Percentiles rank a stretch among this genome's conserved stretches.
phyloP scores from a whole-genome alignment of 148 eudicot species.

The Rhododendron ferrugineum region DNA sequence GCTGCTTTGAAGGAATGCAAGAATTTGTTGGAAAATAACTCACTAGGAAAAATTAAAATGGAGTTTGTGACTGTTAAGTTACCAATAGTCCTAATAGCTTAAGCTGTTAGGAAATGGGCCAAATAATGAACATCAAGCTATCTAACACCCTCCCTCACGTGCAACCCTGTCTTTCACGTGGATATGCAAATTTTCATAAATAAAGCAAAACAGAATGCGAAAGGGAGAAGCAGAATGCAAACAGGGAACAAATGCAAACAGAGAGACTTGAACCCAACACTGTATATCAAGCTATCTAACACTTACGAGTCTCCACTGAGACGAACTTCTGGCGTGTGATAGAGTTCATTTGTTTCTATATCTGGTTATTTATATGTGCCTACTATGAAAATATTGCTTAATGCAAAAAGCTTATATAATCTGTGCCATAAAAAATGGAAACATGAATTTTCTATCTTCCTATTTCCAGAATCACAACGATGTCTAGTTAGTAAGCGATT shows the following conservation, averaged over 20 bases:
- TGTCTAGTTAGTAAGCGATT: background rate
- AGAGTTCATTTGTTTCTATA: background rate
- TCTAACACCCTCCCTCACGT: background rate
- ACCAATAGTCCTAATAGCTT: background rate
- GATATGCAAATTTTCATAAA: background rate
- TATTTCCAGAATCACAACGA: background rate
- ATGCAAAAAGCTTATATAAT: background rate
- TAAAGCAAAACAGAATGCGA: background rate
- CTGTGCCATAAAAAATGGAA: background rate
- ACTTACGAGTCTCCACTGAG: background rate
- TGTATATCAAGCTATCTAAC: background rate
- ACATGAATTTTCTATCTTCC: background rate
- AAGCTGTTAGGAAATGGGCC: background rate
- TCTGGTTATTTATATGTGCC: background rate
- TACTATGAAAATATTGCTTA: background rate
- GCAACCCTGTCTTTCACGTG: background rate
- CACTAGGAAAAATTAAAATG: background rate
- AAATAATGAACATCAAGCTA: background rate
- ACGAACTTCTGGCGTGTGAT: background rate
- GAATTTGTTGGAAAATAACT: background rate
- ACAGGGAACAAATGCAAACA: background rate
- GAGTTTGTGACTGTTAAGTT: background rate
- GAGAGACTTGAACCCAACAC: background rate
- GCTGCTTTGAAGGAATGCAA: background rate
- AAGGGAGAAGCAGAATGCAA: background rate